Percentiles rank a stretch among this genome's conserved stretches.
Conservation (phyloP, 305 asterid species). For the Andrographis paniculata region DNA sequence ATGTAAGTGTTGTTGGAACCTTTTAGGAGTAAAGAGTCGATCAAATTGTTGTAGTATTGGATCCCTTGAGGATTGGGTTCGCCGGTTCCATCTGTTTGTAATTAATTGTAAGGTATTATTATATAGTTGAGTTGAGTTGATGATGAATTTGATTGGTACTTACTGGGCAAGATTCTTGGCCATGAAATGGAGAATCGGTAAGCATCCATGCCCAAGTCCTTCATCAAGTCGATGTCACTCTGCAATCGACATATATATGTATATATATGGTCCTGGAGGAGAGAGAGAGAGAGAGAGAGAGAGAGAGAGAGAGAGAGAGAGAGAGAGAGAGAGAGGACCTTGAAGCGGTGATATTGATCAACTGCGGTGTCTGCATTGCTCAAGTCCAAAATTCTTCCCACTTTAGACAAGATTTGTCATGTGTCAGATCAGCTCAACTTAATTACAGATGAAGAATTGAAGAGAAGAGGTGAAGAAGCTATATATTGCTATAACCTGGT, state of each 20-base stretch:
- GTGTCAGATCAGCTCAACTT: too few relatives aligned
- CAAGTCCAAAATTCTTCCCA: conserved; percentile 78
- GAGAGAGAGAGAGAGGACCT: conserved; percentile 26
- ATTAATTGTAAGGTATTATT: neutral
- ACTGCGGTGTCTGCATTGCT: conserved; percentile 84
- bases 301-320: too few relatives aligned
- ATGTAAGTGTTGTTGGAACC: conserved; percentile 43
- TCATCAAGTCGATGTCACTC: conserved; percentile 79
- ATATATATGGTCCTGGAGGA: too few relatives aligned
- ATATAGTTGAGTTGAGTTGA: neutral
- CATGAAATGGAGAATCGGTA: conserved; percentile 87
- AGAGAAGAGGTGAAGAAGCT: neutral
- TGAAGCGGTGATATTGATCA: conserved; percentile 89
- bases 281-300: neutral
- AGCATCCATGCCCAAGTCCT: conserved; percentile 77
- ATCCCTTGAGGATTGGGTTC: conserved; percentile 68
- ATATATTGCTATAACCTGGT: conserved; percentile 43
- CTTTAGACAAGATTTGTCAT: too few relatives aligned
- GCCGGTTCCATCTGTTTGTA: conserved; percentile 64
- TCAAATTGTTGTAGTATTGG: conserved; percentile 62
- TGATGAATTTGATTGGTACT: conserved; percentile 4
- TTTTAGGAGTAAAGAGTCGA: conserved; percentile 57
- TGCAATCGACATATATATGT: conserved; percentile 24
- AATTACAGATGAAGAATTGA: neutral
- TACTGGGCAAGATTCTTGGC: conserved; percentile 86